Base-by-base conservation (phyloP, 169 alveolate species). In the Babesia bigemina region DNA sequence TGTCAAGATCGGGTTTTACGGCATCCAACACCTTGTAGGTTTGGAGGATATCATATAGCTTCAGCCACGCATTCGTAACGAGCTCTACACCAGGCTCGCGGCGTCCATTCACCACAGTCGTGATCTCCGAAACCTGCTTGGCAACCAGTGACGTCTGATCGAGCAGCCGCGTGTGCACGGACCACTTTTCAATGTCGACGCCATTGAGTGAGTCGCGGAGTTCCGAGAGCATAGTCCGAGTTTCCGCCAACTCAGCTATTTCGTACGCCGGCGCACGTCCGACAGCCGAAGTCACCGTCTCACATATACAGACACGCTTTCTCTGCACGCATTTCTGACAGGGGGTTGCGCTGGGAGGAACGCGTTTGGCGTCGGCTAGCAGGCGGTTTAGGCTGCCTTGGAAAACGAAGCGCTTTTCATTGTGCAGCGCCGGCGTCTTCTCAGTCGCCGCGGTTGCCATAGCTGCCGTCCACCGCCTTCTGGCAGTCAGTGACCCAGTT, bases 11-110 rank as follows among this genome's bases (percentile, higher is more conserved):
- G 7, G 89, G 93, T 61, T 69, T 86, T 1, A 86, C 62, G 47
- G 36, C 39, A 12, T 88, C 93, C 24, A 86, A 62, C 62, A 88
- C 72, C 14, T 89, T 88, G 75, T 83, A 88, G 52, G 58, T 62
- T 24, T 81, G 86, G 60, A 88, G 85, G 28, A 88, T 88, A 55
- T 88, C 93, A 53, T 86, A 88, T 24, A 88, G 42, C 76, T 88
- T 88, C 11, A 85, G 72, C 93, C 93, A 88, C 14, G 93, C 93
- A 44, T 88, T 86, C 14, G 93, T 88, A 12, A 84, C 85, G 17
- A 88, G 63, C 62, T 88, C 93, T 19, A 86, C 87, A 39, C 91
- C 90, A n/a, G 72, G 79, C 62, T 81, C 88, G n/a, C 42, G 55
- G 39, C 72, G 28, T 28, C 88, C 88, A 45, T 81, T 81, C 19